Base-by-base conservation (phyloP, 2,329 filamentous ascomycete genomes). In the Drechslera avenae region DNA sequence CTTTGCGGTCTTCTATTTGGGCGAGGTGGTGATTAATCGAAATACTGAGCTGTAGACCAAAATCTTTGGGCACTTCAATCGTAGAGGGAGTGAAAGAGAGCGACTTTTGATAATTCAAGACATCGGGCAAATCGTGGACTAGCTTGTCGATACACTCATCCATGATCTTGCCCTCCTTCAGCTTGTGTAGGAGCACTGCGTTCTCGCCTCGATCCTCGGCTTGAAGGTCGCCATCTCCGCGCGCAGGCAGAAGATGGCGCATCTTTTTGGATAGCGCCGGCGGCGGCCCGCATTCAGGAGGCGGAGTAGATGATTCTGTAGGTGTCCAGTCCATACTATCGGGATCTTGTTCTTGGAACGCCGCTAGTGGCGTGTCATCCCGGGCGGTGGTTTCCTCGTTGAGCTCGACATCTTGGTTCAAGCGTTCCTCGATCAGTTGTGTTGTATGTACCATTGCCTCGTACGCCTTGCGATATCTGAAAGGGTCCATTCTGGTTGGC, bases 301-400 rank as follows among this genome's bases (percentile, higher is more conserved):
- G 60, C 30, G 66, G 60, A 33, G 65, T 67, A 10, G 55, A 62
- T 17, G 62, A 56, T 19, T 63, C 69, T 10, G 67, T 72, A 7
- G 68, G 69, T 26, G 66, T 69, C 71, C 71, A 73, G 39, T 73
- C 71, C 71, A 73, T 73, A 28, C 68, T 69, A 50, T 73, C 71
- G 0, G 66, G 62, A 41, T 73, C 71, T 31, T 71, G 64, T 4
- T 66, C 56, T 16, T 63, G 63, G 19, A 64, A 62, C 12, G 54
- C 41, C 14, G 33, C 46, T 31, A 52, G 54, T 12, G 54, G 50
- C 18, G 23, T 40, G 14, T 55, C 52, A 32, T 52, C 36, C 14
- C 52, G 54, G 8, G 50, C 47, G 3, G 39, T 19, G 8, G 19
- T 31, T 26, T 56, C 57, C 33, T 46, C 52, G 1, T 52, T 42